Percentiles rank a stretch among this genome's conserved stretches.
These are phyloP conservation scores for Sugiyamaella xylanicola DNA, from an alignment of 1,139 yeast species.

Conservation along the genomic window DNA sequence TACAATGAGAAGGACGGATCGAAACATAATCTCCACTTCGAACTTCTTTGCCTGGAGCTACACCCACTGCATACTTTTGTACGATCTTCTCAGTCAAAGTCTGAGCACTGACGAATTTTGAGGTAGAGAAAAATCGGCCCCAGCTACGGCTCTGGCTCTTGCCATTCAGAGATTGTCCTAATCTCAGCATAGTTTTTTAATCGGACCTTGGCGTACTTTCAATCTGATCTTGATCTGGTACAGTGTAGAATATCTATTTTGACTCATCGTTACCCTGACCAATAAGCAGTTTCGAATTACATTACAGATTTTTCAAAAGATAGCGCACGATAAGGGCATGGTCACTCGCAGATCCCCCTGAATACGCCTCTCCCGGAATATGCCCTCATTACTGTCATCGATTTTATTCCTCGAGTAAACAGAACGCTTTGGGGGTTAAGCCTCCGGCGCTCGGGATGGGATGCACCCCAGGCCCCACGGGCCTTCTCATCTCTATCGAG, in stretches of 20 bases:
- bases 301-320: slow-evolving; percentile 14
- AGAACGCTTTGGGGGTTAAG: too few species aligned
- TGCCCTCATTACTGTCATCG: too few species aligned
- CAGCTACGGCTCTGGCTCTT: not conserved
- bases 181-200: slow-evolving; percentile 5
- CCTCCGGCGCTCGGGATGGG: too few species aligned
- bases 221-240: not conserved
- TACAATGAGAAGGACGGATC: slow-evolving; percentile 93
- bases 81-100: slow-evolving; percentile 94
- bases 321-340: slow-evolving; percentile 11
- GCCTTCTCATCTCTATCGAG: too few species aligned
- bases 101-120: slow-evolving; percentile 47
- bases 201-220: not conserved
- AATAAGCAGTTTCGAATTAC: slow-evolving; percentile 4
- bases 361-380: too few species aligned
- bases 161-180: slow-evolving; percentile 5
- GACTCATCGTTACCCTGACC: slow-evolving; percentile 17
- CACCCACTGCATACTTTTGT: slow-evolving; percentile 86
- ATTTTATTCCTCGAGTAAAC: too few species aligned
- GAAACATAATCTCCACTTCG: slow-evolving; percentile 93
- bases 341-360: slow-evolving; percentile 12
- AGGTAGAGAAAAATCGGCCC: slow-evolving; percentile 13
- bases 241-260: not conserved
- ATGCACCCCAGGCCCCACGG: slow-evolving; percentile 10
- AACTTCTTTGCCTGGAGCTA: slow-evolving; percentile 69